Conservation (phyloP, 345 rosid genomes). For the Populus deltoides region DNA sequence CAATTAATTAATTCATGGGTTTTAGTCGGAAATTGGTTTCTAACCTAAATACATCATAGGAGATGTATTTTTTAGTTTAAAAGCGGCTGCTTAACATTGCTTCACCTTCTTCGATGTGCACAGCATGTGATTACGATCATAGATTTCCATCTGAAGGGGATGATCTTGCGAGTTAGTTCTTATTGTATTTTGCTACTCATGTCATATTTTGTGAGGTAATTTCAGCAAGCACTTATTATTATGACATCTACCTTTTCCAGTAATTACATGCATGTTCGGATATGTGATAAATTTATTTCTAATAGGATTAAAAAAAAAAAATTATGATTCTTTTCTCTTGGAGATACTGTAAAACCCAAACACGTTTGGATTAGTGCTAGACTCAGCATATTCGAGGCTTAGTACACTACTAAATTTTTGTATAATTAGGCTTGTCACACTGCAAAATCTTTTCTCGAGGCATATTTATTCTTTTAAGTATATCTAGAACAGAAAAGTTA, state of each 20-base stretch:
- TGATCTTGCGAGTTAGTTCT: neutral
- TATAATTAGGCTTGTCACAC: accelerated
- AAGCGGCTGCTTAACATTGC: neutral
- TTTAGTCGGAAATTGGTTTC: neutral
- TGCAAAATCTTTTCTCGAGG: accelerated
- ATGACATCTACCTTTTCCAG: neutral
- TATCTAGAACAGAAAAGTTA: too few relatives aligned
- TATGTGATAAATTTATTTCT: constrained; percentile 47
- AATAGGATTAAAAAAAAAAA: too few relatives aligned
- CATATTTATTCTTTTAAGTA: too few relatives aligned
- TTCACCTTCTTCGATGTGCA: neutral
- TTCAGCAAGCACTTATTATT: neutral
- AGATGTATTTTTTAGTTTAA: neutral
- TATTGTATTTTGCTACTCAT: neutral
- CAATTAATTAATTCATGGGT: neutral
- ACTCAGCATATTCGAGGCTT: too few relatives aligned
- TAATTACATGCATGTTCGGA: constrained; percentile 57
- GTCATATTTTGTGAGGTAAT: neutral
- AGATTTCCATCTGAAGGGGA: neutral
- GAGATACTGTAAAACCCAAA: accelerated
- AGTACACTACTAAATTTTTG: too few relatives aligned
- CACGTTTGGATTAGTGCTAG: accelerated
- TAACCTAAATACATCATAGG: neutral
- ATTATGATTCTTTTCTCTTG: too few relatives aligned
- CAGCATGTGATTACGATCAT: neutral